phyloP scores from a whole-genome alignment of 2,329 filamentous ascomycete genomes.

The Purpureocillium takamizusanense region DNA sequence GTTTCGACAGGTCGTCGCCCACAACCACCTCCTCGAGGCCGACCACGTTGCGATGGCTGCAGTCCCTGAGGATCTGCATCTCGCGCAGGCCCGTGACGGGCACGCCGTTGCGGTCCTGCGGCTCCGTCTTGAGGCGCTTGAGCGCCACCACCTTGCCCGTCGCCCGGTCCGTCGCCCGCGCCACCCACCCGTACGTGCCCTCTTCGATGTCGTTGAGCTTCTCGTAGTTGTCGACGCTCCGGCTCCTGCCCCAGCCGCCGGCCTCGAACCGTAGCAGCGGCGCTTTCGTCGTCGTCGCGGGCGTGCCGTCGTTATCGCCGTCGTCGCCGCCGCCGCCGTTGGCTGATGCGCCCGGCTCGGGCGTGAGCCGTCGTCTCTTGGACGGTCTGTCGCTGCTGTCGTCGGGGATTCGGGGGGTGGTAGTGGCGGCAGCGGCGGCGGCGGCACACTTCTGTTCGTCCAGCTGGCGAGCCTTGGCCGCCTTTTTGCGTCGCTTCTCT shows the following conservation, averaged over 20 bases:
- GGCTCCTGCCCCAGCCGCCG: constrained; percentile 58
- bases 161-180: constrained; percentile 63
- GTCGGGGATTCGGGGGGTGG: too few species aligned
- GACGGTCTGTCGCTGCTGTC: constrained; percentile 35
- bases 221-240: constrained; percentile 81
- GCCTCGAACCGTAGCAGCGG: constrained; percentile 63
- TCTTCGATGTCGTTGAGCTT: constrained; percentile 96
- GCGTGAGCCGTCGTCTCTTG: constrained; percentile 54
- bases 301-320: constrained; percentile 1
- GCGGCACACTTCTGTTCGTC: constrained; percentile 33
- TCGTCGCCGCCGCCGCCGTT: not conserved
- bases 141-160: constrained; percentile 80
- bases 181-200: constrained; percentile 92
- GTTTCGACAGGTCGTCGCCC: constrained; percentile 47
- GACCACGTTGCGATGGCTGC: constrained; percentile 76
- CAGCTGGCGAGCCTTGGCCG: constrained; percentile 65
- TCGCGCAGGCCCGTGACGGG: constrained; percentile 89
- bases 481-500: constrained; percentile 77
- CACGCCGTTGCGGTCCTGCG: constrained; percentile 62
- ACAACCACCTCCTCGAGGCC: constrained; percentile 75
- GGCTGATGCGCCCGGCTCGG: constrained; percentile 24
- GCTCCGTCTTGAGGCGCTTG: constrained; percentile 88
- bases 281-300: constrained; percentile 35
- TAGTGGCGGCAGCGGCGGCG: not conserved
- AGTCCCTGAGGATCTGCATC: constrained; percentile 82